A percentile compares a stretch with the other conserved stretches of the same genome.
These are phyloP conservation scores for Bonia amplexicaulis DNA, from an alignment of 176 grass and related monocot genomes.

Conservation along the genomic window DNA sequence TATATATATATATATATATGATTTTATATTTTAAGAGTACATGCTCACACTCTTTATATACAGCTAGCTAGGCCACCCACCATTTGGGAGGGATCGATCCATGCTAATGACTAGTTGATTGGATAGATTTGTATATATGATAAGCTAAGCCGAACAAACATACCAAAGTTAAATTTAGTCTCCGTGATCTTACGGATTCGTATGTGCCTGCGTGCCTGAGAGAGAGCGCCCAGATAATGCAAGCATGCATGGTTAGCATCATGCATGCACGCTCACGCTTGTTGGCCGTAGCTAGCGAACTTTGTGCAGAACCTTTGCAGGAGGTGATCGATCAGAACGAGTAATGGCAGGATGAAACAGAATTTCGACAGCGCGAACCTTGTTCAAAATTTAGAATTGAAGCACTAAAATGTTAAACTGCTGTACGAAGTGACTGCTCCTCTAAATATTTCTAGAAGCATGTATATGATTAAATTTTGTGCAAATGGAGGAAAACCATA, in stretches of 20 bases:
- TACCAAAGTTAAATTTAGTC: background rate
- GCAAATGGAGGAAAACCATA: background rate
- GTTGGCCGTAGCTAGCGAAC: background rate
- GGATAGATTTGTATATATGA: background rate
- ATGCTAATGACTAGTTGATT: background rate
- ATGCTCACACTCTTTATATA: too few relatives aligned
- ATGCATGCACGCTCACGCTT: background rate
- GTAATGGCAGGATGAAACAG: background rate
- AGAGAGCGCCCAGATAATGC: background rate
- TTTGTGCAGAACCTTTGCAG: background rate
- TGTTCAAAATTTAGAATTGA: background rate
- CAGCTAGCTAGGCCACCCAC: too few relatives aligned
- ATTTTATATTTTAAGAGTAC: too few relatives aligned
- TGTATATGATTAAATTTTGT: background rate
- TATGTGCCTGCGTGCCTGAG: background rate
- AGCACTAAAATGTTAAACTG: background rate
- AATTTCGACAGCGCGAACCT: background rate
- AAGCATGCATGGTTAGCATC: background rate
- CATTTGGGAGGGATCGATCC: background rate
- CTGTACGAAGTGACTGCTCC: background rate
- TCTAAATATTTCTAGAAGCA: background rate
- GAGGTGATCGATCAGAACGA: background rate
- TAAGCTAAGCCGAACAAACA: background rate
- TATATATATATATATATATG: too few relatives aligned
- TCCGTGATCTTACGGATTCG: background rate